Evolutionary conservation across 2,329 filamentous ascomycete species (phyloP).

Genomic region (Arthrobotrys musiformis): DNA sequence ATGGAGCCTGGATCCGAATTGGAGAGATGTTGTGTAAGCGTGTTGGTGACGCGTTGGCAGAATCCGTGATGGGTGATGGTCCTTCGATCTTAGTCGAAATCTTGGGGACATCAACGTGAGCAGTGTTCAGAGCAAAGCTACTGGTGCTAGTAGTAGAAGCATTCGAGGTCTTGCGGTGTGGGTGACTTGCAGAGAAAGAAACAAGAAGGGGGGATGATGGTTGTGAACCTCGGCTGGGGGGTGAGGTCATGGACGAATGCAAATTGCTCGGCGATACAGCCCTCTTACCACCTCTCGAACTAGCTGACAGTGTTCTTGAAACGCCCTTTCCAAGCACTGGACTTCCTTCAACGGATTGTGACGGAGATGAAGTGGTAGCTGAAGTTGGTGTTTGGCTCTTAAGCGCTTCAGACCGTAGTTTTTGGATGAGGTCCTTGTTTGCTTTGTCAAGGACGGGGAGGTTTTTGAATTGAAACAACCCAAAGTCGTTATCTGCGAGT

Average conservation of each 20-base stretch:
- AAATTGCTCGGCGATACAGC: slow-evolving; percentile 86
- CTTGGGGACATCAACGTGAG: slow-evolving; percentile 69
- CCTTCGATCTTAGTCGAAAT: slow-evolving; percentile 66
- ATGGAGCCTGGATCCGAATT: slow-evolving; percentile 54
- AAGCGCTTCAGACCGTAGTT: slow-evolving; percentile 89
- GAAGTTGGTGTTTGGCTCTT: slow-evolving; percentile 71
- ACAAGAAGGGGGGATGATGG: slow-evolving; percentile 92
- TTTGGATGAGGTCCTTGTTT: slow-evolving; percentile 98
- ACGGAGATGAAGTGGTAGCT: slow-evolving; percentile 61
- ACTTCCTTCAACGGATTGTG: slow-evolving; percentile 74
- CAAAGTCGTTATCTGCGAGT: slow-evolving; percentile 89
- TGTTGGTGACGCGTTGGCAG: slow-evolving; percentile 68
- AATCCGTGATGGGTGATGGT: slow-evolving; percentile 54
- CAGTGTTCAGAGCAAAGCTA: slow-evolving; percentile 66
- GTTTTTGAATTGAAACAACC: slow-evolving; percentile 96
- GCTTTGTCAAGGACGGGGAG: slow-evolving; percentile 95
- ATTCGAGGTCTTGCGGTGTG: slow-evolving; percentile 85
- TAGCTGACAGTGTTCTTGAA: slow-evolving; percentile 78
- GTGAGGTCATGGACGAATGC: slow-evolving; percentile 77
- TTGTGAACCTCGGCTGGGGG: slow-evolving; percentile 85
- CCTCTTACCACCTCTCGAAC: slow-evolving; percentile 80
- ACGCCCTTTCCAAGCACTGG: slow-evolving; percentile 75
- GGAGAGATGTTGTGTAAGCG: slow-evolving; percentile 68
- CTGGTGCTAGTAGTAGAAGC: slow-evolving; percentile 66
- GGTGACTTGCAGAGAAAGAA: slow-evolving; percentile 83